phyloP scores from a whole-genome alignment of 2,329 filamentous ascomycete genomes.

The Aspergillus neotritici region DNA sequence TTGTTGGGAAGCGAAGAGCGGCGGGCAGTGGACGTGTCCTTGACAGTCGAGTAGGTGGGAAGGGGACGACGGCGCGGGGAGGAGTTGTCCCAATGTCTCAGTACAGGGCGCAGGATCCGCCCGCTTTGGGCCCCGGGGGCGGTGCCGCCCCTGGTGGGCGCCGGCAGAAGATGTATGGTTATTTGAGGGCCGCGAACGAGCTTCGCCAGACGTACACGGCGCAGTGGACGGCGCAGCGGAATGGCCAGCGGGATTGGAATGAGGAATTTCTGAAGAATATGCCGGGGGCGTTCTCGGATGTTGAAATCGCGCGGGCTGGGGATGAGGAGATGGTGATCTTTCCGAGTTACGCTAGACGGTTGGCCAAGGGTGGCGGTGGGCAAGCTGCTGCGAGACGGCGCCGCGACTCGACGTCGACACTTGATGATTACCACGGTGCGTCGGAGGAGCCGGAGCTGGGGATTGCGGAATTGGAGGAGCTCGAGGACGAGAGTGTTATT shows the following conservation, averaged over 20 bases:
- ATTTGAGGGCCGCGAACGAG: conserved; percentile 66
- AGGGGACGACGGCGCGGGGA: conserved; percentile 13
- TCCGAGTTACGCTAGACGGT: conserved; percentile 80
- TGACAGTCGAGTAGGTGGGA: conserved; percentile 11
- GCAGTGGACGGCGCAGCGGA: conserved; percentile 47
- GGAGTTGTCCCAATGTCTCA: conserved; percentile 20
- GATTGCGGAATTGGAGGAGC: conserved; percentile 69
- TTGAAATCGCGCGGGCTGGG: conserved; percentile 70
- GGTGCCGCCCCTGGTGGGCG: conserved; percentile 55
- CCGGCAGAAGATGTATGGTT: conserved; percentile 70
- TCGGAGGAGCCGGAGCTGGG: conserved; percentile 56
- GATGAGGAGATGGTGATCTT: conserved; percentile 93
- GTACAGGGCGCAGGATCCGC: conserved; percentile 19
- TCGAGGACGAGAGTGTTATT: conserved; percentile 75
- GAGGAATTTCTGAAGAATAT: conserved; percentile 49
- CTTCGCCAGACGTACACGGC: conserved; percentile 61
- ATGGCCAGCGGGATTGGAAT: conserved; percentile 33
- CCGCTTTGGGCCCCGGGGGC: conserved; percentile 21
- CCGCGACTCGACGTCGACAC: conserved; percentile 27
- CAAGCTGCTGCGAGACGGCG: conserved; percentile 21
- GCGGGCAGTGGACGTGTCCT: conserved; percentile 10
- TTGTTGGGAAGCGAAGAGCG: conserved; percentile 21
- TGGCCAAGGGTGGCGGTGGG: conserved; percentile 49
- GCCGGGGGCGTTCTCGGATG: conserved; percentile 75
- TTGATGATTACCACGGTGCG: conserved; percentile 38